phyloP scores from a whole-genome alignment of 192 early-diverging fungal species.

The Paraglomus brasilianum region DNA sequence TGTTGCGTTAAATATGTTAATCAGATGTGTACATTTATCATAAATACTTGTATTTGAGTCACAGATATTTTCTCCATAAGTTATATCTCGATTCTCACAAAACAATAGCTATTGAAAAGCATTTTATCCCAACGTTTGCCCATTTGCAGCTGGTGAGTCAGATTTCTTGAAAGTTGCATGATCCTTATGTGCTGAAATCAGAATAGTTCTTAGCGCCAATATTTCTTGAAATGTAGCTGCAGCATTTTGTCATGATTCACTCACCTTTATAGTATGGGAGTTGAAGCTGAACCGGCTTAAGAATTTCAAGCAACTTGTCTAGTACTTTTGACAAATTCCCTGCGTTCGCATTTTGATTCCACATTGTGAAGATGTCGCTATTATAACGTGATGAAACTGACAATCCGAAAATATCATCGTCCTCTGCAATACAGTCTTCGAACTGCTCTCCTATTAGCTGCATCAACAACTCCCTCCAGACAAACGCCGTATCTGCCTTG shows the following conservation, averaged over 20 bases:
- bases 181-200: conserved; percentile 18
- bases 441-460: conserved; percentile 51
- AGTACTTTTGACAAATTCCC: conserved; percentile 42
- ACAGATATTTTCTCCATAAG: no score
- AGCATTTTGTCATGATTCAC: neutral
- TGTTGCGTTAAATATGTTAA: no score
- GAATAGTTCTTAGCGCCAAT: neutral
- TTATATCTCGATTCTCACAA: no score
- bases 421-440: conserved; percentile 42
- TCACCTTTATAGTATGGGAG: conserved; percentile 51
- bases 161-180: conserved; percentile 22
- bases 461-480: conserved; percentile 53
- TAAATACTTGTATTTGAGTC: neutral
- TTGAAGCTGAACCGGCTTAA: conserved; percentile 41
- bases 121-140: neutral
- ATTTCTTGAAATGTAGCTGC: no score
- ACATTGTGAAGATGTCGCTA: conserved; percentile 50
- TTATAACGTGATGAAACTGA: conserved; percentile 49
- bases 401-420: conserved; percentile 50
- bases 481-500: conserved; percentile 42
- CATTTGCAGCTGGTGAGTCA: neutral
- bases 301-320: conserved; percentile 39
- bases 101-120: no score
- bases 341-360: conserved; percentile 44
- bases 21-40: neutral